These are phyloP conservation scores for Syzygium syzygioides DNA, from an alignment of 441 rosid species.

Conservation along the genomic window DNA sequence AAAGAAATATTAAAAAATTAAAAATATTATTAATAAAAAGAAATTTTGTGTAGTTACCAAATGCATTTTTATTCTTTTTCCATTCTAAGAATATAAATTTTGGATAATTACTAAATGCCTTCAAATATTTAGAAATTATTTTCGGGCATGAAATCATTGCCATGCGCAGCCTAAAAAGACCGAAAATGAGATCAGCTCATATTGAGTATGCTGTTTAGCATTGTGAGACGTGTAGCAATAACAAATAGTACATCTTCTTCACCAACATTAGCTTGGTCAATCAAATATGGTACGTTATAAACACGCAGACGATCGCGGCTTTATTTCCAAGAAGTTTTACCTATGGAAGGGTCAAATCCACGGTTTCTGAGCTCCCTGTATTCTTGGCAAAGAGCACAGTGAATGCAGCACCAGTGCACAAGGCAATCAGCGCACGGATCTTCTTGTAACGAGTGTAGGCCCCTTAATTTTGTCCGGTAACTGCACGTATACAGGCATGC, in stretches of 20 bases:
- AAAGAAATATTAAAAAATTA: too few species aligned
- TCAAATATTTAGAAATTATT: too few species aligned
- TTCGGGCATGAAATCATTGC: too few species aligned
- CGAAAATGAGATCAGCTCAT: neutral
- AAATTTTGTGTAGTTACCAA: too few species aligned
- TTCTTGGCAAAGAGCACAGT: constrained; percentile 11
- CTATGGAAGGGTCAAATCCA: constrained; percentile 2
- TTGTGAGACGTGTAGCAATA: neutral
- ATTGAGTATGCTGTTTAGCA: neutral
- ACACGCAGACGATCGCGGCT: neutral
- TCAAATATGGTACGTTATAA: neutral
- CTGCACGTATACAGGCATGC: neutral
- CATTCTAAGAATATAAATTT: too few species aligned
- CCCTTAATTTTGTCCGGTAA: constrained; percentile 1
- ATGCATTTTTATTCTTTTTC: too few species aligned
- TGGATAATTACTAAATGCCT: too few species aligned
- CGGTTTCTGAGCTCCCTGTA: constrained; percentile 8
- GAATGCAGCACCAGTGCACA: neutral
- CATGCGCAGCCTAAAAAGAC: neutral
- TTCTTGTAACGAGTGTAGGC: neutral
- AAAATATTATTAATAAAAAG: too few species aligned
- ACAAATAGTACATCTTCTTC: neutral
- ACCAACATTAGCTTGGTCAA: neutral
- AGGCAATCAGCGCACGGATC: neutral
- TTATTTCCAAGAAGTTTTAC: neutral